Percentiles rank a stretch among this genome's conserved stretches.
phyloP scores from a whole-genome alignment of 768 basidiomycete genomes.

The Agaricus subrufescens region DNA sequence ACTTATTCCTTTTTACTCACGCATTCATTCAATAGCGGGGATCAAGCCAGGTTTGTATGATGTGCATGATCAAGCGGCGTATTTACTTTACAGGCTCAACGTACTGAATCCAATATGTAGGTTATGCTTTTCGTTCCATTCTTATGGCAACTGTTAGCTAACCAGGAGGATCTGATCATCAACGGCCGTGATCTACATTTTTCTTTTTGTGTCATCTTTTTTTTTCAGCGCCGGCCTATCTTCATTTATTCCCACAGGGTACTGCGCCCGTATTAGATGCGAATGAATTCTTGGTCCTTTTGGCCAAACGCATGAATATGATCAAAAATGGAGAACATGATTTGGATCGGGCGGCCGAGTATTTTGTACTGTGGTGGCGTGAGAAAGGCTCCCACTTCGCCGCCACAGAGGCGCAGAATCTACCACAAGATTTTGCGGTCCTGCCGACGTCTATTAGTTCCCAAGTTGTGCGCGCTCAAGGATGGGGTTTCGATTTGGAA shows the following conservation, averaged over 20 bases:
- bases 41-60: slow-evolving; percentile 94
- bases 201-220: slow-evolving; percentile 11
- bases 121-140: slow-evolving; percentile 23
- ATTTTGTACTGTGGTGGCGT: slow-evolving; percentile 89
- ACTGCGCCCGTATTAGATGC: slow-evolving; percentile 57
- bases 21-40: slow-evolving; percentile 52
- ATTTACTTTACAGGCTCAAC: slow-evolving; percentile 83
- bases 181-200: slow-evolving; percentile 4
- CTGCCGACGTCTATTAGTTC: neutral
- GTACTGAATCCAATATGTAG: slow-evolving; percentile 66
- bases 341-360: slow-evolving; percentile 63
- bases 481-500: slow-evolving; percentile 86
- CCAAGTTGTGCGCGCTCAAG: slow-evolving; percentile 29
- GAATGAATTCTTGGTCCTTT: slow-evolving; percentile 57
- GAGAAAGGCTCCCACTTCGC: slow-evolving; percentile 61
- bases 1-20: slow-evolving; percentile 12
- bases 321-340: slow-evolving; percentile 69
- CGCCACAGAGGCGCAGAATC: slow-evolving; percentile 18
- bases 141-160: slow-evolving; percentile 5
- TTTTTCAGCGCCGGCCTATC: slow-evolving; percentile 63
- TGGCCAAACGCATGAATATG: slow-evolving; percentile 80
- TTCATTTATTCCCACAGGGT: slow-evolving; percentile 51
- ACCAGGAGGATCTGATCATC: slow-evolving; percentile 7
- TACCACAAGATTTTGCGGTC: neutral
- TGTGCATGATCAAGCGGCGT: slow-evolving; percentile 77